Evolutionary conservation across 345 rosid species (phyloP).

Genomic region (Corchorus capsularis): DNA sequence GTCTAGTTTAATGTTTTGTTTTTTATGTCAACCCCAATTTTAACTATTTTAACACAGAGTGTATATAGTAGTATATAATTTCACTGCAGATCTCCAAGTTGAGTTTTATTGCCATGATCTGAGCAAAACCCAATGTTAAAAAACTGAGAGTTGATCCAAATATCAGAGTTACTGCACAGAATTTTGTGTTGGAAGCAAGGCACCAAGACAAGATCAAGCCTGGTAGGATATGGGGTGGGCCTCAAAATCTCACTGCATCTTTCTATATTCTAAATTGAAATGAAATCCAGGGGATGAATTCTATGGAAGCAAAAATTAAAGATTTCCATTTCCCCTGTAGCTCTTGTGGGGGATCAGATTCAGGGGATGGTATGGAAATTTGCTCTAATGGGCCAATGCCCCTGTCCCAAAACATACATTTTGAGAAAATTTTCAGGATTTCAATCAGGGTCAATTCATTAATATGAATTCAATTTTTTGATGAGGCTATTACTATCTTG

Average conservation of each 20-base stretch:
- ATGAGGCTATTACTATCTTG: background rate
- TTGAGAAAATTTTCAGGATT: background rate
- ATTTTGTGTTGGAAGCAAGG: background rate
- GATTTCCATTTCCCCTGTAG: background rate
- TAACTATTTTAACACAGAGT: background rate
- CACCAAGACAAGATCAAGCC: background rate
- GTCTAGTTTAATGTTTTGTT: background rate
- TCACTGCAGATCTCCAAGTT: background rate
- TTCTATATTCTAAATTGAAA: background rate
- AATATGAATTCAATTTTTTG: background rate
- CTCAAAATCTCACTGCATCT: constrained; percentile 6
- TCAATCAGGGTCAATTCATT: background rate
- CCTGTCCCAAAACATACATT: background rate
- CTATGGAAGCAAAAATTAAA: background rate
- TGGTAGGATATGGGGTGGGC: constrained; percentile 6
- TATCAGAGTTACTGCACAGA: background rate
- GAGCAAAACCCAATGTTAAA: background rate
- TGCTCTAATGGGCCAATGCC: background rate
- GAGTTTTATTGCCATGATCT: background rate
- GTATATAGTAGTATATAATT: background rate
- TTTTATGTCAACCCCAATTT: background rate
- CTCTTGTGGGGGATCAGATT: background rate
- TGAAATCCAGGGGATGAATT: background rate
- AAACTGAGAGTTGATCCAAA: background rate
- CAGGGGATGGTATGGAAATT: background rate